Evolutionary conservation across 1,284 basidiomycete species (phyloP).

Genomic region (Ustilago esculenta): DNA sequence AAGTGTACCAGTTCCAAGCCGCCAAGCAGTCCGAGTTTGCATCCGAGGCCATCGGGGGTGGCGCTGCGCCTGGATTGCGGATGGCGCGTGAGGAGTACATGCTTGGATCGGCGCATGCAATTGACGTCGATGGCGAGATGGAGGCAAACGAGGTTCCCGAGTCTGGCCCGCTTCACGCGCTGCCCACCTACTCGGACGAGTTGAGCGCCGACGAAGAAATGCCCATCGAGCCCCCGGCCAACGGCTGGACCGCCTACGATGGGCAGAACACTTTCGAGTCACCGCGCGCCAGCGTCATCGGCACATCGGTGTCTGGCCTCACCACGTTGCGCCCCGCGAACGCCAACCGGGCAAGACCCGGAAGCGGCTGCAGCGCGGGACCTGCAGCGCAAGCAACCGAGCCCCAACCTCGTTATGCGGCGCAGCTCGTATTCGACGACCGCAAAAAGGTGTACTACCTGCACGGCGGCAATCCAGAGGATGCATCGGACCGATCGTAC

Average conservation of each 20-base stretch:
- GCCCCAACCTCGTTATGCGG: conserved; percentile 57
- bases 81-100: conserved; percentile 12
- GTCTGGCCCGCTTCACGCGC: conserved; percentile 40
- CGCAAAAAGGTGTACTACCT: conserved; percentile 62
- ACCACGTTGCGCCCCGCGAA: too few species aligned
- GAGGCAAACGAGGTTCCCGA: conserved; percentile 47
- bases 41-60: conserved; percentile 12
- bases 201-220: conserved; percentile 40
- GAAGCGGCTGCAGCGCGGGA: conserved; percentile 2
- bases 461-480: conserved; percentile 66
- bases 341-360: neutral
- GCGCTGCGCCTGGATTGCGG: conserved; percentile 5
- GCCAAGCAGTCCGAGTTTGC: conserved; percentile 41
- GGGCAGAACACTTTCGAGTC: conserved; percentile 20
- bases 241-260: conserved; percentile 39
- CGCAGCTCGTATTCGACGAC: conserved; percentile 66
- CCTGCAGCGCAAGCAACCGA: conserved; percentile 19
- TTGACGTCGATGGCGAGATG: conserved; percentile 37
- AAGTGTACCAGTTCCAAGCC: conserved; percentile 52
- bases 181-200: conserved; percentile 46
- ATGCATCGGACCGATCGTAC: conserved; percentile 20
- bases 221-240: conserved; percentile 37
- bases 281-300: neutral
- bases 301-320: too few species aligned
- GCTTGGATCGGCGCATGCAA: conserved; percentile 4